Base-by-base conservation (phyloP, 2,329 filamentous ascomycete species). In the Thyridium curvatum region DNA sequence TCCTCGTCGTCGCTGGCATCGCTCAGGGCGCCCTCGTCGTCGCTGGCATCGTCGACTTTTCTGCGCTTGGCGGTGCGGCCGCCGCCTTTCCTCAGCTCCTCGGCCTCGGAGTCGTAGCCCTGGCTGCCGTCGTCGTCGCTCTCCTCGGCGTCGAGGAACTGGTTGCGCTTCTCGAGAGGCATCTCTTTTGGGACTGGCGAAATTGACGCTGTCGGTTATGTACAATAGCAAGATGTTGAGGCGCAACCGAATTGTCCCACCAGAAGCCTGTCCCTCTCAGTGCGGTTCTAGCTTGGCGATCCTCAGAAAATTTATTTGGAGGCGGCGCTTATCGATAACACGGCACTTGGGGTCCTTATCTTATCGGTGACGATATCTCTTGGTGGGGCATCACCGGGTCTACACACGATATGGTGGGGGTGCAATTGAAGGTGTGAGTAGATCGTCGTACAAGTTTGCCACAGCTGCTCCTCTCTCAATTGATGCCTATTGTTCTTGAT, bases 81-180 rank as follows among this genome's bases (percentile, higher is more conserved):
- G n/a, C n/a, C n/a, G 39, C 81, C 82, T 59, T 85, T 85, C 52
- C 71, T 76, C 43, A 87, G 54, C 45, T 86, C 79, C 34, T 81
- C 74, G 18, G 56, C 65, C 16, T 84, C 83, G 0, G 84, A 88
- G 45, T 85, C 69, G 56, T 85, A 86, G 41, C 73, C 78, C 36
- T 68, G 62, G 46, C 64, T 63, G 30, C 69, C 68, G 34, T 80
- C 76, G 29, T 79, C 75, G 15, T 79, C 74, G 52, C 78, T 82
- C 14, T 77, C 70, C 14, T 65, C 65, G 9, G 64, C 68, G 46
- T 82, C 78, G 21, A 90, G 73, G 51, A 83, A 90, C 38, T 85
- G 74, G 58, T 88, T 88, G 49, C 75, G 74, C 54, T 84, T 87
- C 53, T 82, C 75, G 31, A 77, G 68, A 2, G 80, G 61, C 84